A percentile compares a stretch with the other conserved stretches of the same genome.
Evolutionary conservation across 169 alveolate genomes (phyloP).

Genomic region (Toxoplasma gondii): DNA sequence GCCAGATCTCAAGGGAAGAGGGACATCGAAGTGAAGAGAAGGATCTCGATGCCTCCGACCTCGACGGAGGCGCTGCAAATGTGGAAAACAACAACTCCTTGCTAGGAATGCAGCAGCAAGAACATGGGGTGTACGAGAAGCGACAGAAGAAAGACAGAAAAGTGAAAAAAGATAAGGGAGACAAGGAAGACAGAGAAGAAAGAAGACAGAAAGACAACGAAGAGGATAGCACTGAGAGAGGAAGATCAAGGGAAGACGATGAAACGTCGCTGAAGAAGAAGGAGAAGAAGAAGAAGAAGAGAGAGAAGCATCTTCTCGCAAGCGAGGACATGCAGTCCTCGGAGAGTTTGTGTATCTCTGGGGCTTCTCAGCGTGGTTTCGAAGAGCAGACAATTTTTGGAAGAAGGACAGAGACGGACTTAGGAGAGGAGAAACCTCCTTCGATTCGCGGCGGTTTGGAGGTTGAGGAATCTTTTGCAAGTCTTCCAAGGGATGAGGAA

Average conservation of each 20-base stretch:
- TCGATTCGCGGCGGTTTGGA: too few species aligned
- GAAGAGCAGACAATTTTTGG: too few species aligned
- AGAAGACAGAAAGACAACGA: neutral
- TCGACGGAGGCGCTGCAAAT: neutral
- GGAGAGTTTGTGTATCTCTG: too few species aligned
- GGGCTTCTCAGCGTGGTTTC: too few species aligned
- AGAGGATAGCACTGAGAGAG: neutral
- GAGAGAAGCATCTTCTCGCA: neutral
- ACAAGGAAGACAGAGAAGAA: neutral
- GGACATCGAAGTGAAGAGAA: too few species aligned
- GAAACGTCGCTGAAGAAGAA: neutral
- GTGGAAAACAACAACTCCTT: neutral
- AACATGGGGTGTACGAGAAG: neutral
- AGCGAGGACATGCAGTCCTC: too few species aligned
- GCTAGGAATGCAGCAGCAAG: neutral
- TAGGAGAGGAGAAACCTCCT: too few species aligned
- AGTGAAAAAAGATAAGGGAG: neutral
- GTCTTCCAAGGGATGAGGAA: neutral
- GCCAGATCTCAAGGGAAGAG: too few species aligned
- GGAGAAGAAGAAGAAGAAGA: neutral
- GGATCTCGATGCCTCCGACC: too few species aligned
- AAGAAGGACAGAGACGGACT: too few species aligned
- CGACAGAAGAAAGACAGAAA: neutral
- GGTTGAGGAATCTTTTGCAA: neutral
- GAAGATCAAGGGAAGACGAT: neutral